phyloP scores from a whole-genome alignment of 768 basidiomycete genomes.

The Sutorius australiensis region DNA sequence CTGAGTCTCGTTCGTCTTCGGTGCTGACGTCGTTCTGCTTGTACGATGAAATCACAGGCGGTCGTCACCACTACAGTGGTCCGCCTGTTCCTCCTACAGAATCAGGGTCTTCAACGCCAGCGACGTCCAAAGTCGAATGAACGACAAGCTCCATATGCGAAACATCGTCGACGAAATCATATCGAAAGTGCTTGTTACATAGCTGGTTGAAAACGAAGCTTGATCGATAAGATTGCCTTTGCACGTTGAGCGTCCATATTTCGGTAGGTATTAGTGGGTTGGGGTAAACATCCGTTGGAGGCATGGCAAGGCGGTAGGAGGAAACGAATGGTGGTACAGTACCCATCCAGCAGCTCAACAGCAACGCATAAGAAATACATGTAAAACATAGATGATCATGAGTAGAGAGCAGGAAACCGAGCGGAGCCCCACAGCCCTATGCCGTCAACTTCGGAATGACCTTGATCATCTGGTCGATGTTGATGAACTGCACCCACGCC shows the following conservation, averaged over 20 bases:
- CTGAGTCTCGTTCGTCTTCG: not conserved
- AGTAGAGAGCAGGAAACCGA: not conserved
- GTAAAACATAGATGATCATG: not conserved
- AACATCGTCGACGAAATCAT: not conserved
- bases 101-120: not conserved
- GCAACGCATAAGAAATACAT: not conserved
- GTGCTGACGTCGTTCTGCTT: not conserved
- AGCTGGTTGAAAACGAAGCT: not conserved
- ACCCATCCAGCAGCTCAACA: slow-evolving; percentile 4
- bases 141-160: not conserved
- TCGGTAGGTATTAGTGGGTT: slow-evolving; percentile 9
- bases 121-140: slow-evolving; percentile 10
- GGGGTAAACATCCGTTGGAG: not conserved
- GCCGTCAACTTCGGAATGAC: slow-evolving; percentile 73
- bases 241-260: not conserved
- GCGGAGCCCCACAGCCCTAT: not conserved
- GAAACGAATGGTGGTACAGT: slow-evolving; percentile 5
- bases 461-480: slow-evolving; percentile 76
- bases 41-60: slow-evolving; percentile 29
- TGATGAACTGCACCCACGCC: slow-evolving; percentile 81
- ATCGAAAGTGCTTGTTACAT: not conserved
- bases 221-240: not conserved
- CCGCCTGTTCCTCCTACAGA: slow-evolving; percentile 35
- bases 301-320: not conserved
- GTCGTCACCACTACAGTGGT: slow-evolving; percentile 41